phyloP scores from a whole-genome alignment of 257 asterid species.

The Plantago ovata region DNA sequence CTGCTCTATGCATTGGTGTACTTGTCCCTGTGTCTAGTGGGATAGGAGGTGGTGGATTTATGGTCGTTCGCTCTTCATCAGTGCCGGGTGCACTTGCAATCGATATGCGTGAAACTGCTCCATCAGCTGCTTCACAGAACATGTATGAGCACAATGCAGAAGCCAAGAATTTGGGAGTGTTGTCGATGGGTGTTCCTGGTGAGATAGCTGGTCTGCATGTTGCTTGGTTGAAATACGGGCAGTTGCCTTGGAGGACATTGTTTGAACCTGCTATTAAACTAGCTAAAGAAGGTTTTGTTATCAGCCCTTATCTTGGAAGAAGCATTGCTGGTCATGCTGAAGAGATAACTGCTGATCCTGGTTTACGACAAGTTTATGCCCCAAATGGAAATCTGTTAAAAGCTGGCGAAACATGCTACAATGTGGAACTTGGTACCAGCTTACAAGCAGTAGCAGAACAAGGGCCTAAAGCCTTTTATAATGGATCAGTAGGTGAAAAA shows the following conservation, averaged over 20 bases:
- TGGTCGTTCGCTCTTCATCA: constrained; percentile 67
- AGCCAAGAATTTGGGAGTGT: constrained; percentile 53
- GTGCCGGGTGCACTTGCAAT: constrained; percentile 42
- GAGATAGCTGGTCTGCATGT: constrained; percentile 85
- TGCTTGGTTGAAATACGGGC: constrained; percentile 74
- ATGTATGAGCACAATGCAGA: constrained; percentile 57
- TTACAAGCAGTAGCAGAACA: constrained; percentile 63
- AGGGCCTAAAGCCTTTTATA: constrained; percentile 70
- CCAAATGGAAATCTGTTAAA: constrained; percentile 62
- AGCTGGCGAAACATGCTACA: constrained; percentile 73
- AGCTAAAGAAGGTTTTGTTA: constrained; percentile 74
- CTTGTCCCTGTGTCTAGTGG: constrained; percentile 73
- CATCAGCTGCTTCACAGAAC: constrained; percentile 75
- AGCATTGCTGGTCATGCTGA: constrained; percentile 25
- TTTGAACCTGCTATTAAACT: constrained; percentile 67
- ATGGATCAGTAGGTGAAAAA: constrained; percentile 65
- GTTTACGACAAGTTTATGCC: constrained; percentile 58
- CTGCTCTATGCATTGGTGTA: constrained; percentile 80
- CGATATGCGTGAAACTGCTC: constrained; percentile 96
- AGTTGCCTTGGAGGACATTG: constrained; percentile 68
- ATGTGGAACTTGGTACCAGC: constrained; percentile 67
- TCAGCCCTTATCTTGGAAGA: constrained; percentile 53
- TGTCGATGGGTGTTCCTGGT: constrained; percentile 87
- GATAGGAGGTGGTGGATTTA: constrained; percentile 84
- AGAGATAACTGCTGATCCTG: constrained; percentile 52